A percentile compares a stretch with the other conserved stretches of the same genome.
Evolutionary conservation across 1,139 yeast genomes (phyloP).

Genomic region (Geotrichum aggregatum): DNA sequence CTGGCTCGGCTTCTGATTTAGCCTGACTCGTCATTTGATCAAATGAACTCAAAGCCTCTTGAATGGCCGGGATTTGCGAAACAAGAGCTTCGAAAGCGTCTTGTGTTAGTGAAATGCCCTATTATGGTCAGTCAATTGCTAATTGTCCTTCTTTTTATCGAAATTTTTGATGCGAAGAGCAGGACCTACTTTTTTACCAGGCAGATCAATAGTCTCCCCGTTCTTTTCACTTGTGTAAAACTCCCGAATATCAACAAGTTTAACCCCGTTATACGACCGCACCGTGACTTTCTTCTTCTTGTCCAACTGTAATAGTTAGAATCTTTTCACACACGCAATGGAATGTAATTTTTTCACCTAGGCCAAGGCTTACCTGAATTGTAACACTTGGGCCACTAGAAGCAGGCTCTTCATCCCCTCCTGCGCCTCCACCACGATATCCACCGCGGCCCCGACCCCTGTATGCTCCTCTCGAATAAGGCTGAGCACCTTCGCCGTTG

Average conservation of each 20-base stretch:
- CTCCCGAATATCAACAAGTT: constrained; percentile 75
- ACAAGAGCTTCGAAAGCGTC: constrained; percentile 62
- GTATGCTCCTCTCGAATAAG: constrained; percentile 15
- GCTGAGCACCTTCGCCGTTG: constrained; percentile 1
- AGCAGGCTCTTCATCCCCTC: constrained; percentile 6
- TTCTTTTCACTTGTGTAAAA: constrained; percentile 54
- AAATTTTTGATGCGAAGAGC: background rate
- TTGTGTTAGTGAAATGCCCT: constrained; percentile 72
- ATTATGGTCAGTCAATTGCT: background rate
- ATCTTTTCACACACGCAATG: too few relatives aligned
- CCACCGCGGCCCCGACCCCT: constrained; percentile 15
- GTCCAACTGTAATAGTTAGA: constrained; percentile 46
- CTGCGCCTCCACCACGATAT: constrained; percentile 2
- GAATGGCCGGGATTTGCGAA: constrained; percentile 51
- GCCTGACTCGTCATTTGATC: constrained; percentile 14
- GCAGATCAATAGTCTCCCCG: constrained; percentile 50
- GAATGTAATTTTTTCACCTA: background rate
- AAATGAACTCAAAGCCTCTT: constrained; percentile 50
- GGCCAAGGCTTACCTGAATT: constrained; percentile 13
- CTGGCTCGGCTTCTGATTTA: constrained; percentile 1
- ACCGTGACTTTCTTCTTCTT: constrained; percentile 68
- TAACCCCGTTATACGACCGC: constrained; percentile 59
- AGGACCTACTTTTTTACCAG: constrained; percentile 61
- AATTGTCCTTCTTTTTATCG: background rate
- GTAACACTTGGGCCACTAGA: constrained; percentile 17